Base-by-base conservation (phyloP, 257 asterid genomes). In the Solanum dulcamara region DNA sequence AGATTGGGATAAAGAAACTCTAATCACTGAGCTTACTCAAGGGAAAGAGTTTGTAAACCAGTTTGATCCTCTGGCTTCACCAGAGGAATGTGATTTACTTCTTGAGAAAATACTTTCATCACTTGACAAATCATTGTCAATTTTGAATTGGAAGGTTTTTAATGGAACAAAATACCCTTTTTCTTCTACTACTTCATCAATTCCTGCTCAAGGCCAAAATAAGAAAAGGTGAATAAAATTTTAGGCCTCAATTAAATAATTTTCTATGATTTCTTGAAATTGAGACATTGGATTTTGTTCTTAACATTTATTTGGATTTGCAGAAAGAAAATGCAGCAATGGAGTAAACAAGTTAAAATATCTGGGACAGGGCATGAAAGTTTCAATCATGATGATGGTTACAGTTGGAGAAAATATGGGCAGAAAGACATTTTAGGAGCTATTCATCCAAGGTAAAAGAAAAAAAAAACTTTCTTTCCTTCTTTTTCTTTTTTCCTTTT, bases 371-470 rank as follows among this genome's bases (percentile, higher is more conserved):
- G 5, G 46, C 46, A 60, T 3, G 97, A 93, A 83, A 91, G 92
- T 75, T 91, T 86, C 0, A 74, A 38, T n/a, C 72, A 86, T n/a
- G 91, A 89, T 64, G 97, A 94, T 90, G 98, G 97, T 5, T 87
- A 89, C 59, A 89, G 89, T 81, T 95, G 98, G 98, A 92, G 97
- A 81, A 95, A 95, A 89, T 95, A 95, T 83, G 98, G 98, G 15
- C 97, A 94, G 90, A 95, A 95, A 84, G 92, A 88, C 53, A 93
- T 95, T 79, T 87, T 95, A 83, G 94, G 97, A 68, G 92, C 95
- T 44, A 90, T 17, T 84, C 87, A 88, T 90, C 98, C 97, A 60
- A 95, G 98, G 98, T 93, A 81, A 91, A 88, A 32, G 8, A 70
- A 10, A 7, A 92, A 87, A n/a, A 22, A 77, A 15, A 10, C 80